Evolutionary conservation across 2,329 filamentous ascomycete species (phyloP).

Genomic region (Epichloe coenophiala): DNA sequence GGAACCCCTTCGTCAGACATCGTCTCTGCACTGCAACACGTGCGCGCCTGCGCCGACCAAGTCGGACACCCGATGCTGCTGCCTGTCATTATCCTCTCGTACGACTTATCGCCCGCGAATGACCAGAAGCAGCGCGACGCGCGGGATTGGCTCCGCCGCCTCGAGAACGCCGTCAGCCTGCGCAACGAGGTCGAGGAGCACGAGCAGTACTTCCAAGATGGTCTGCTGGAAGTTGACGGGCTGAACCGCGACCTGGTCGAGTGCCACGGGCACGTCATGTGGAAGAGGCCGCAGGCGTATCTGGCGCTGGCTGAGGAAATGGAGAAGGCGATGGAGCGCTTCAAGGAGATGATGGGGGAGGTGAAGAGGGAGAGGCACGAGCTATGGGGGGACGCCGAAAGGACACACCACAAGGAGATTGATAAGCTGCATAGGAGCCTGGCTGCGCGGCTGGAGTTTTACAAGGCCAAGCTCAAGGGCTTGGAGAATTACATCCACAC

Average conservation of each 20-base stretch:
- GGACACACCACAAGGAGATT: conserved; percentile 18
- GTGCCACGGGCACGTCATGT: conserved; percentile 48
- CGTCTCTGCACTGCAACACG: conserved; percentile 32
- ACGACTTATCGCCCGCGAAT: conserved; percentile 41
- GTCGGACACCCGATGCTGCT: conserved; percentile 45
- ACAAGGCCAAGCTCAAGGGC: conserved; percentile 45
- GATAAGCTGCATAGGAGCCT: conserved; percentile 39
- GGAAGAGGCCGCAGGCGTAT: conserved; percentile 50
- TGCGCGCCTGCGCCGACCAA: conserved; percentile 34
- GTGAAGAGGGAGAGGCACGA: conserved; percentile 2
- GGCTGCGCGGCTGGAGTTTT: conserved; percentile 42
- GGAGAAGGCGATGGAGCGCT: conserved; percentile 32
- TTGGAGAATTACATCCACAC: conserved; percentile 51
- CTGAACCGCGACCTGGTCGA: conserved; percentile 50
- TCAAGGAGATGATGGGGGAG: conserved; percentile 17
- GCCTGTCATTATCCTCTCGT: conserved; percentile 42
- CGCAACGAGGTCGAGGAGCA: conserved; percentile 44
- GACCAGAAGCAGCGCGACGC: conserved; percentile 51
- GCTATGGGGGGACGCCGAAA: conserved; percentile 12
- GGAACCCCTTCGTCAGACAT: conserved; percentile 45
- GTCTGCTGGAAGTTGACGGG: conserved; percentile 42
- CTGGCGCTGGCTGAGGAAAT: conserved; percentile 37
- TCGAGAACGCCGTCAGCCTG: conserved; percentile 49
- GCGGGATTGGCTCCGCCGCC: conserved; percentile 46
- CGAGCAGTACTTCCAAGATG: conserved; percentile 40